A percentile compares a stretch with the other conserved stretches of the same genome.
Evolutionary conservation across 805 yeast species (phyloP).

Genomic region (Wickerhamomyces pijperi): DNA sequence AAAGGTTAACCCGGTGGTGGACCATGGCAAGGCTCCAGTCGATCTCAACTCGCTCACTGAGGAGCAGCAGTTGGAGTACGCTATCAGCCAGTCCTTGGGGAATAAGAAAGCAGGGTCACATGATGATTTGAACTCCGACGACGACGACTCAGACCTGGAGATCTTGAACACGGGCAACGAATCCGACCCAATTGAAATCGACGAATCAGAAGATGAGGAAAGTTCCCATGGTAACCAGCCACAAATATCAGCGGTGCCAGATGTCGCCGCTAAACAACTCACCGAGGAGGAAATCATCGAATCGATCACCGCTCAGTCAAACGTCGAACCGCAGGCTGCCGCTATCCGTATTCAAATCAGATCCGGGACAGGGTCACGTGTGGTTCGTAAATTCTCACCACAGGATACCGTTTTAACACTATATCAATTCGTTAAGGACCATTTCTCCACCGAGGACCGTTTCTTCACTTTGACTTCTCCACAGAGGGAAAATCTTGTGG

Average conservation of each 20-base stretch:
- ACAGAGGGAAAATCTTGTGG: conserved; percentile 45
- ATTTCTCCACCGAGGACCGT: conserved; percentile 30
- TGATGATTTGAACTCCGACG: conserved; percentile 9
- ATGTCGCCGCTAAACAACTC: conserved; percentile 9
- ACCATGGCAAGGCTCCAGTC: conserved; percentile 39
- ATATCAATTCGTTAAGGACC: conserved; percentile 57
- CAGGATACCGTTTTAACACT: conserved; percentile 48
- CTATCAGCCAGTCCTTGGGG: conserved; percentile 56
- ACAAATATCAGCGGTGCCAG: conserved; percentile 1
- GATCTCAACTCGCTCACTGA: conserved; percentile 63
- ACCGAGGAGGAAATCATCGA: conserved; percentile 35
- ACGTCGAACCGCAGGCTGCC: conserved; percentile 48
- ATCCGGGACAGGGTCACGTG: conserved; percentile 75
- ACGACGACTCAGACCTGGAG: conserved; percentile 16
- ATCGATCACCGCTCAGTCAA: conserved; percentile 36
- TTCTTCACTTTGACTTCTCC: conserved; percentile 32
- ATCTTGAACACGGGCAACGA: conserved; percentile 7
- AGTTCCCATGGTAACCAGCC: too few relatives aligned
- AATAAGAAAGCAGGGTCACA: conserved; percentile 4
- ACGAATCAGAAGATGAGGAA: conserved; percentile 11
- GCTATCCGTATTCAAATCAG: conserved; percentile 70
- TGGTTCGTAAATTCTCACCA: conserved; percentile 53
- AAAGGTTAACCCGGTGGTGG: conserved; percentile 53
- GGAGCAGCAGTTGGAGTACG: conserved; percentile 74
- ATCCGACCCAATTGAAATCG: conserved; percentile 16